Evolutionary conservation across 73 alveolate species (phyloP).

Genomic region (Blepharisma stoltei): DNA sequence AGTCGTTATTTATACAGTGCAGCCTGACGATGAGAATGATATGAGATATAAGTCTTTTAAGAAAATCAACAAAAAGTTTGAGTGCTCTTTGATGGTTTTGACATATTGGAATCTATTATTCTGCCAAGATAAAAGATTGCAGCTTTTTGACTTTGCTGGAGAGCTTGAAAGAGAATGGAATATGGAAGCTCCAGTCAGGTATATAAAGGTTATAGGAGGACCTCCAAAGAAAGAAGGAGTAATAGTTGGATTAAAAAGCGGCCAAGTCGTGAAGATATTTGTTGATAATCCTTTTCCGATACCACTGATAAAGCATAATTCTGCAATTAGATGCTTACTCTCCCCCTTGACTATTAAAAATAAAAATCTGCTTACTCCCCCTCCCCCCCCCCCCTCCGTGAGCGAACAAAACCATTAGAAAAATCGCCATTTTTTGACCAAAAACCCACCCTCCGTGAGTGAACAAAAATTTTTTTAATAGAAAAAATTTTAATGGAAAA

Average conservation of each 20-base stretch:
- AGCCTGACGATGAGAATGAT: constrained; percentile 72
- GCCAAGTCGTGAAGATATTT: constrained; percentile 79
- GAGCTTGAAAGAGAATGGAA: constrained; percentile 91
- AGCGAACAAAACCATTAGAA: too few species aligned
- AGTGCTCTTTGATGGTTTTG: constrained; percentile 28
- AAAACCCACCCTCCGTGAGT: too few species aligned
- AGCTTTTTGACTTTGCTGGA: constrained; percentile 55
- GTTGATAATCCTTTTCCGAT: constrained; percentile 98
- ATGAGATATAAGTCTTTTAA: constrained; percentile 68
- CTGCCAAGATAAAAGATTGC: constrained; percentile 28
- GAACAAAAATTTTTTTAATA: too few species aligned
- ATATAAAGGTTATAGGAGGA: constrained; percentile 93
- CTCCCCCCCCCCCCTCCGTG: too few species aligned
- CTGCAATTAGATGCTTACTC: constrained; percentile 87
- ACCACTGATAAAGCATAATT: constrained; percentile 79
- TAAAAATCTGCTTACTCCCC: too few species aligned
- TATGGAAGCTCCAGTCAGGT: constrained; percentile 78
- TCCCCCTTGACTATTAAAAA: too few species aligned
- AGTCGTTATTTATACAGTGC: constrained; percentile 70
- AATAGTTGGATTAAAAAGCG: constrained; percentile 85
- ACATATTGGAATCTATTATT: neutral
- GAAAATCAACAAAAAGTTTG: constrained; percentile 22
- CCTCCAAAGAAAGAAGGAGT: constrained; percentile 95
- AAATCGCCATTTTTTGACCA: too few species aligned
- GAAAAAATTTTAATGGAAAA: too few species aligned